Base-by-base conservation (phyloP, 345 rosid species). In the Cardamine occulta region DNA sequence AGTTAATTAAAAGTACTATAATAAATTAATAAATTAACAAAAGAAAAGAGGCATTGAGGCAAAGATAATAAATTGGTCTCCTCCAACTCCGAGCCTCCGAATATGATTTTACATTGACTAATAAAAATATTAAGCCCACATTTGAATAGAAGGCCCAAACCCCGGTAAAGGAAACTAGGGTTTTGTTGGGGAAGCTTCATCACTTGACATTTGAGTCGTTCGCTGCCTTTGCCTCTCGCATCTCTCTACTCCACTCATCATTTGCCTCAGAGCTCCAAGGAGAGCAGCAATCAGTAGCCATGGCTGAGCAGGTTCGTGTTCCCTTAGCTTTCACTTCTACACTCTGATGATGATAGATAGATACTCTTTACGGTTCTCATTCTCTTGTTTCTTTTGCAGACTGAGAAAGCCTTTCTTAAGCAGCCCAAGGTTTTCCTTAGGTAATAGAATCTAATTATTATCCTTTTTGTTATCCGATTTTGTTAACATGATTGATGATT, bases 321-420 rank as follows among this genome's bases (percentile, higher is more conserved):
- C 14, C 51, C 4, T 17, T 17, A 7, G 51, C 9, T 7, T 23
- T 19, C 53, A 11, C 42, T 37, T 66, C 34, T 42, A 34, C 37
- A 45, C n/a, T 55, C 26, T 64, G 5, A 54, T 64, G 2, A 55
- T 8, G 8, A 48, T 58, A 29, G 2, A 28, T 8, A 29, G 8
- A 48, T 58, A 39, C 45, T 52, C 19, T 15, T 67, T 35, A 37
- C 6, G 32, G 7, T 14, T 49, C 32, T 71, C 35, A 59, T 60
- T 52, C 1, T 59, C 42, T 58, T 60, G 1, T 32, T 11, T 23
- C 61, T 17, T 0, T 66, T 80, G 69, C 74, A 91, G 94, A 91
- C 97, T 5, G 97, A 91, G 83, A 91, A 84, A 82, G 97, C 97
- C 39, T 87, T 87, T 62, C 73, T 91, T 71, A 91, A 91, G 88